A percentile compares a stretch with the other conserved stretches of the same genome.
These are phyloP conservation scores for Lecanicillium sp. DNA, from an alignment of 2,329 filamentous ascomycete genomes.

Conservation along the genomic window DNA sequence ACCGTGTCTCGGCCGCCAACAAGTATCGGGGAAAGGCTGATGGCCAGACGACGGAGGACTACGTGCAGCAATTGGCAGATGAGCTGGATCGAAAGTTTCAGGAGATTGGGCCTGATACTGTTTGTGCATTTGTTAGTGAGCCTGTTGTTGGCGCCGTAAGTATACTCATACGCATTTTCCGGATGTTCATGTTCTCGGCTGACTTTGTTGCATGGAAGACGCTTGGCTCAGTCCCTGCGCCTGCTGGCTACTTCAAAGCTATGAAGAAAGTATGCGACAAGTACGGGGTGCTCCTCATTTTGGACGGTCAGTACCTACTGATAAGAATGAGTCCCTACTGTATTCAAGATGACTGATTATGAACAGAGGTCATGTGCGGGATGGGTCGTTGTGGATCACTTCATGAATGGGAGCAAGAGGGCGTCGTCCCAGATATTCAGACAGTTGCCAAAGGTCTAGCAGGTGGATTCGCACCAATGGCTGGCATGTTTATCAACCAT, in stretches of 20 bases:
- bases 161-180: no score
- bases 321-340: no score
- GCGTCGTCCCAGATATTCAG: conserved; percentile 56
- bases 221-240: conserved; percentile 61
- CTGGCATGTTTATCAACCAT: conserved; percentile 50
- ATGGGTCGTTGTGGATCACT: conserved; percentile 53
- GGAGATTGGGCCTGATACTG: conserved; percentile 55
- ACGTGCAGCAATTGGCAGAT: conserved; percentile 52
- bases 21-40: conserved; percentile 50
- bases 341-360: no score
- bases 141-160: conserved; percentile 58
- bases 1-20: conserved; percentile 59
- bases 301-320: conserved; percentile 49
- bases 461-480: conserved; percentile 57
- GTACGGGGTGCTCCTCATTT: conserved; percentile 65
- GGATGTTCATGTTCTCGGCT: no score
- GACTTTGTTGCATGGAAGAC: conserved; percentile 17
- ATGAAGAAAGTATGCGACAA: conserved; percentile 63
- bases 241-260: conserved; percentile 62
- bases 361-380: conserved; percentile 63
- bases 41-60: conserved; percentile 49
- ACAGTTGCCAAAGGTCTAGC: conserved; percentile 62
- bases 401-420: conserved; percentile 57
- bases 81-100: conserved; percentile 64
- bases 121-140: conserved; percentile 67